Conservation (phyloP, 2,329 filamentous ascomycete genomes). For the Cladosporium halotolerans region DNA sequence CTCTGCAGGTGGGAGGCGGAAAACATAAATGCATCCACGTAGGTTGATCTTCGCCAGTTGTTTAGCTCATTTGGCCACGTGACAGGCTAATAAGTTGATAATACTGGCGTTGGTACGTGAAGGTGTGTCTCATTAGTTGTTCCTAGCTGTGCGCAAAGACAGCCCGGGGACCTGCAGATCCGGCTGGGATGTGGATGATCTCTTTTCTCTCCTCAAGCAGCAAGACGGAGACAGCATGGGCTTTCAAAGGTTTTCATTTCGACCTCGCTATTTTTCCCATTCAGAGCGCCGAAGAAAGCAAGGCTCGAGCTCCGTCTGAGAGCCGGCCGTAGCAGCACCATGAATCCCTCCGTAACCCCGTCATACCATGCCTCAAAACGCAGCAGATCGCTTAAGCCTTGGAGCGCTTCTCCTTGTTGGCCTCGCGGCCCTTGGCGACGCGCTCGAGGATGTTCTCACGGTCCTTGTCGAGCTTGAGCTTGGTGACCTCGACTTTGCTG, state of each 20-base stretch:
- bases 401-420: conserved; percentile 53
- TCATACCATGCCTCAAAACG: conserved; percentile 9
- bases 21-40: conserved; percentile 5
- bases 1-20: conserved; percentile 72
- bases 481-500: conserved; percentile 96
- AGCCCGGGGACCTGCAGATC: too few relatives aligned
- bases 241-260: conserved; percentile 12
- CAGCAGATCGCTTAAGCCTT: conserved; percentile 11
- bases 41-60: conserved; percentile 78
- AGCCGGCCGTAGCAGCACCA: conserved; percentile 7
- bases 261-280: conserved; percentile 10
- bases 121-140: neutral
- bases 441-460: conserved; percentile 82
- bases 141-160: too few relatives aligned
- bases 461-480: conserved; percentile 97
- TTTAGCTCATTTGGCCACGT: conserved; percentile 81
- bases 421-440: conserved; percentile 74
- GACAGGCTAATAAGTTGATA: conserved; percentile 78
- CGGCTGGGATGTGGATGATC: neutral
- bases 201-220: neutral
- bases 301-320: conserved; percentile 9
- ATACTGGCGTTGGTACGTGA: conserved; percentile 55
- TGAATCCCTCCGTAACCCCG: conserved; percentile 9
- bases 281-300: conserved; percentile 11
- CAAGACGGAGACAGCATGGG: conserved; percentile 10